These are phyloP conservation scores for Themeda triandra DNA, from an alignment of 176 grass and related monocot genomes.

Conservation along the genomic window DNA sequence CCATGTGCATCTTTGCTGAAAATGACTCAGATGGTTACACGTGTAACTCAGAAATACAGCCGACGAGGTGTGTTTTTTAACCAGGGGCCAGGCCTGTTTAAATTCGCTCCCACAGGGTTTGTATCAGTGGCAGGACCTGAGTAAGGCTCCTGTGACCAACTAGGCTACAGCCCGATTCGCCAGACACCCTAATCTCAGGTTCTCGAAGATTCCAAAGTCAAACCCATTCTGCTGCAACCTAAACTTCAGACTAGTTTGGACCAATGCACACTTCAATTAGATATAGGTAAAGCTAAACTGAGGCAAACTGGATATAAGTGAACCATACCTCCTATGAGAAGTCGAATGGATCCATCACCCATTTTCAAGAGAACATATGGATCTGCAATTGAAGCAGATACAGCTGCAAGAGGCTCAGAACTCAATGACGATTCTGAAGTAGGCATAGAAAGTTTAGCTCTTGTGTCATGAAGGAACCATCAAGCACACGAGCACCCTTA, in stretches of 20 bases:
- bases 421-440: slow-evolving; percentile 59
- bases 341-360: slow-evolving; percentile 87
- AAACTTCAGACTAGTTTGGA: slow-evolving; percentile 21
- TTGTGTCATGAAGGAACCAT: slow-evolving; percentile 99
- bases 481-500: slow-evolving; percentile 91
- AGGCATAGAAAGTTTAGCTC: slow-evolving; percentile 70
- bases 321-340: slow-evolving; percentile 83
- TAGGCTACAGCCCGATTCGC: too few relatives aligned
- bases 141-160: too few relatives aligned
- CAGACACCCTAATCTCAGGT: too few relatives aligned
- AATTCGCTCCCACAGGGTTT: too few relatives aligned
- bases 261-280: background rate
- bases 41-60: too few relatives aligned
- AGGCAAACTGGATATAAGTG: background rate
- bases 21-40: too few relatives aligned
- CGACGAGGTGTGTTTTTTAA: too few relatives aligned
- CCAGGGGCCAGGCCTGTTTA: too few relatives aligned
- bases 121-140: too few relatives aligned
- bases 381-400: slow-evolving; percentile 82
- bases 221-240: too few relatives aligned
- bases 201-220: too few relatives aligned
- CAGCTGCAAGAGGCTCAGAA: slow-evolving; percentile 63
- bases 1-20: too few relatives aligned
- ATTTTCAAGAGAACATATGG: slow-evolving; percentile 90
- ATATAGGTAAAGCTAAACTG: background rate